Percentiles rank a stretch among this genome's conserved stretches.
Evolutionary conservation across 2,329 filamentous ascomycete genomes (phyloP).

Genomic region (Dryadomyces quercus-mongolicae): DNA sequence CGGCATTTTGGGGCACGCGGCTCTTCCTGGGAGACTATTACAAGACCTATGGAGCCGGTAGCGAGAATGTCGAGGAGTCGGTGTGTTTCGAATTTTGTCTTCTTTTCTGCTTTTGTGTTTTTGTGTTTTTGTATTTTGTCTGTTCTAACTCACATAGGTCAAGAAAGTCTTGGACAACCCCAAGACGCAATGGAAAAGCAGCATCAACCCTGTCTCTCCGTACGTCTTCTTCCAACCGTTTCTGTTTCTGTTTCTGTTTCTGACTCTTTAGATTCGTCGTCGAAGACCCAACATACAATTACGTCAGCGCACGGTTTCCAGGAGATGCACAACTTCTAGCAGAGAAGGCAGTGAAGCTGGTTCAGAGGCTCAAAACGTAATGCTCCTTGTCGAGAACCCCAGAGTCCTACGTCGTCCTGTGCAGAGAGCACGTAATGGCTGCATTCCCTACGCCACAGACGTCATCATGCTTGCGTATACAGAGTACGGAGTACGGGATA

Average conservation of each 20-base stretch:
- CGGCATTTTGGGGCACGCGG: constrained; percentile 35
- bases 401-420: no score
- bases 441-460: no score
- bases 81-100: constrained; percentile 19
- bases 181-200: constrained; percentile 29
- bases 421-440: no score
- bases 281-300: constrained; percentile 35
- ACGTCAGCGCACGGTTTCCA: constrained; percentile 34
- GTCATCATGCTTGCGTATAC: no score
- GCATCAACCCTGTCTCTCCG: constrained; percentile 24
- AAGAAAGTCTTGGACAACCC: constrained; percentile 29
- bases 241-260: background rate
- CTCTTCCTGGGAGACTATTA: constrained; percentile 40
- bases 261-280: constrained; percentile 29
- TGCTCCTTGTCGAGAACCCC: no score
- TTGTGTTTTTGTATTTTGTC: no score
- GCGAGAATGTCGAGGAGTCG: constrained; percentile 33
- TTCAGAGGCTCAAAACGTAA: no score
- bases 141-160: constrained; percentile 19
- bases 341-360: constrained; percentile 27
- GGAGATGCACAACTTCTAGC: constrained; percentile 29
- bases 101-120: no score
- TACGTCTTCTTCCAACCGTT: constrained; percentile 17
- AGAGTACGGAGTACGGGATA: no score
- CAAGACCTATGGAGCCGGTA: constrained; percentile 41